Conservation (phyloP, 2,329 filamentous ascomycete genomes). For the Beauveria bassiana region DNA sequence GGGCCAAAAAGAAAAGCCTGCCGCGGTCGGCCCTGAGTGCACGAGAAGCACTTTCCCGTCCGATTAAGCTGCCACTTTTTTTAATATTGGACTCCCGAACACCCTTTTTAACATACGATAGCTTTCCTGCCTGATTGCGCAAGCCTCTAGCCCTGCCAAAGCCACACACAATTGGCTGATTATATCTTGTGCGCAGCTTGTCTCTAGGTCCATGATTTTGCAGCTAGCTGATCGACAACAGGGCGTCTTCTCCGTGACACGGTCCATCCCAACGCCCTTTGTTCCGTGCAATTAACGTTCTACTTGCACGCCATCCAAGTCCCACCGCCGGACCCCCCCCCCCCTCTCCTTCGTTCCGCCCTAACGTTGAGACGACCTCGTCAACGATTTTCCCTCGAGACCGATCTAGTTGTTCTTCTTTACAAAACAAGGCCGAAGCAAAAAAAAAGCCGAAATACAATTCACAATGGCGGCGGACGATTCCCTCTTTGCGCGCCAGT, state of each 20-base stretch:
- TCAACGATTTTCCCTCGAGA: background rate
- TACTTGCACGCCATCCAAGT: background rate
- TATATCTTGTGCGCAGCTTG: background rate
- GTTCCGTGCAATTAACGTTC: background rate
- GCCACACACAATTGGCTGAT: background rate
- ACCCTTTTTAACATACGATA: background rate
- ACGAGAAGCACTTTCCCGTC: background rate
- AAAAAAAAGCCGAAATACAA: background rate
- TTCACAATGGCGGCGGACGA: conserved; percentile 24
- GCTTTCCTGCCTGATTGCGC: background rate
- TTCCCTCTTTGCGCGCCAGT: conserved; percentile 44
- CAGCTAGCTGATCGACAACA: background rate
- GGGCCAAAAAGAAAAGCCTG: background rate
- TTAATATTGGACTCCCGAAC: background rate
- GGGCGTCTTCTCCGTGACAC: background rate
- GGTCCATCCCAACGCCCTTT: too few species aligned
- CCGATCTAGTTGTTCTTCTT: background rate
- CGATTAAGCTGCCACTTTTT: background rate
- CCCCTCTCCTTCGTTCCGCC: background rate
- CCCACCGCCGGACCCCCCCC: background rate
- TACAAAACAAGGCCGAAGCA: background rate
- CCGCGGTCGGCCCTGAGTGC: background rate
- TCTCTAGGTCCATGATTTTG: background rate
- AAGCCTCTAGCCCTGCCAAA: background rate
- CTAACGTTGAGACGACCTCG: background rate